Conservation (phyloP, 2,329 filamentous ascomycete genomes). For the Alternaria atra region DNA sequence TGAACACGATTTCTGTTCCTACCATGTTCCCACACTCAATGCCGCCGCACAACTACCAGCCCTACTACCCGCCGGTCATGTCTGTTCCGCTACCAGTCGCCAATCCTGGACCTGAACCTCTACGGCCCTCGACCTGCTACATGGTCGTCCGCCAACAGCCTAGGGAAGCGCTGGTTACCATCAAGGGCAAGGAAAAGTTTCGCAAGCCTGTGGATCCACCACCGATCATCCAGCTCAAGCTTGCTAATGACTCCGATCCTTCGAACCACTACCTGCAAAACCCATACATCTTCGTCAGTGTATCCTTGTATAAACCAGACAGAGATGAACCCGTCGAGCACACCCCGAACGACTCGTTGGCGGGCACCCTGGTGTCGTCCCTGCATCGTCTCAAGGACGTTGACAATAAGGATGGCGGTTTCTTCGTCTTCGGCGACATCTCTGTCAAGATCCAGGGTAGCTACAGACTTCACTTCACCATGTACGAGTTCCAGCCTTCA, state of each 20-base stretch:
- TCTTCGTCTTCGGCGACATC: slow-evolving; percentile 91
- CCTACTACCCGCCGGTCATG: not conserved
- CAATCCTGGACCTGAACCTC: not conserved
- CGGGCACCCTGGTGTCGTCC: slow-evolving; percentile 80
- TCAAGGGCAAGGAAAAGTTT: slow-evolving; percentile 78
- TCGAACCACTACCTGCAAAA: slow-evolving; percentile 72
- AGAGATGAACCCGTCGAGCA: slow-evolving; percentile 57
- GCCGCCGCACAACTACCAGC: not conserved
- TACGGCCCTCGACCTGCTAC: slow-evolving; percentile 2
- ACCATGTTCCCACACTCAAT: slow-evolving; percentile 1
- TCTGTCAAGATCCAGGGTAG: slow-evolving; percentile 78
- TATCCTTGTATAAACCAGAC: slow-evolving; percentile 61
- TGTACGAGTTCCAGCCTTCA: slow-evolving; percentile 64
- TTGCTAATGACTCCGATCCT: slow-evolving; percentile 60
- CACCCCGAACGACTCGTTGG: slow-evolving; percentile 59
- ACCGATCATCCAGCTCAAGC: slow-evolving; percentile 78
- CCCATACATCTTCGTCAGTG: slow-evolving; percentile 71
- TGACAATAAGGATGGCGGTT: slow-evolving; percentile 79
- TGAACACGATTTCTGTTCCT: not conserved
- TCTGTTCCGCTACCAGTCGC: not conserved
- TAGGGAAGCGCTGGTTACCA: slow-evolving; percentile 70
- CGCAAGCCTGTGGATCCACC: slow-evolving; percentile 90
- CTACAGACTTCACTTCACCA: slow-evolving; percentile 77
- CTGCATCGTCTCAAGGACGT: slow-evolving; percentile 82
- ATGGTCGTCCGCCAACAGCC: slow-evolving; percentile 69